Evolutionary conservation across 306 rosid genomes (phyloP), one percentile per base, ranked within the genome.

Genomic region (Senna siamea): DNA sequence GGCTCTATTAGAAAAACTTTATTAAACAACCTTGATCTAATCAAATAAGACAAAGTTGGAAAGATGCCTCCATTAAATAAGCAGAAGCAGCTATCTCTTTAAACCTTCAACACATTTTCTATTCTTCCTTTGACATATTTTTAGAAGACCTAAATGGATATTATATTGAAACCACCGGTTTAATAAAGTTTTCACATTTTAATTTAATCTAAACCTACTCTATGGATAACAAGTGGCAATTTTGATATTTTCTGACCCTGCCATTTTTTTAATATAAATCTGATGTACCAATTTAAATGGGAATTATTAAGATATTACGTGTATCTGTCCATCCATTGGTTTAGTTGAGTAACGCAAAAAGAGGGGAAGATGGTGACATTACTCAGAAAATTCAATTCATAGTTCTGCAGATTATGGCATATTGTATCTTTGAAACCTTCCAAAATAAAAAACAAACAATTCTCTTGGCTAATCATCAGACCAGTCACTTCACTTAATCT

Each of bases 311-410:
- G 19, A 79, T 62, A 69, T n/a, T 54, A 14, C 7, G 37, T 9
- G 34, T 70, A 53, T 72, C 17, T 65, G 52, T 37, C 86, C 52
- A 85, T 76, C 80, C 74, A 57, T 32, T 51, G 86, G 82, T 47
- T 68, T 41, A 9, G 26, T 17, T 23, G 61, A 63, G 17, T 34
- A 41, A 32, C 50, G 48, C 54, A 17, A 37, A 50, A 70, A 1
- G n/a, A 40, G 41, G 37, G 44, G 51, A 23, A 2, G 64, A 60
- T 8, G 28, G 71, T 71, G 77, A 74, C 61, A 40, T 28, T 32
- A 62, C 72, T 14, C 4, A 64, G 11, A 2, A 60, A 70, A 62
- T 53, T 4, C 58, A 44, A 2, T 18, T 0, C 46, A 10, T 7
- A 38, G 52, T 41, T 9, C 2, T n/a, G 38, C 23, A 28, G 2